Evolutionary conservation across 2,329 filamentous ascomycete species (phyloP), one percentile per base, ranked within the genome.

Genomic region (Ilyonectria mors-panacis): DNA sequence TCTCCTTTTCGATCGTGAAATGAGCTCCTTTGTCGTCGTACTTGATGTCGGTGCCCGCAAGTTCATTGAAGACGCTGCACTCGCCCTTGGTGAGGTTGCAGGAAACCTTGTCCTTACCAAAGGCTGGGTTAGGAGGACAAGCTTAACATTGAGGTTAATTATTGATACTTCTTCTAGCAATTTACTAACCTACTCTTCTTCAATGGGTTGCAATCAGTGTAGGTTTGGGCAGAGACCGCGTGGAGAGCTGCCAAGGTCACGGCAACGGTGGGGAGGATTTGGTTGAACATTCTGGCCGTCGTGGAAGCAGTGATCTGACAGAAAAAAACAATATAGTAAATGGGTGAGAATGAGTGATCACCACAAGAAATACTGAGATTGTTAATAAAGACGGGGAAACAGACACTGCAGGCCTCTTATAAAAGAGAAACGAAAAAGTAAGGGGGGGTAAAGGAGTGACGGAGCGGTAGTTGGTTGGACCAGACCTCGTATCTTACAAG

Each of bases 81-180:
- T 83, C 77, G 63, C 93, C 92, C 78, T 91, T 85, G 66, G 89
- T 92, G 84, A 97, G 95, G 84, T 97, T 93, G 78, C 94, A 90
- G 66, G 75, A 73, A 59, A 82, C 73, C 26, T 61, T 68, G 53
- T 80, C 83, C 83, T 79, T 90, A 61, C 93, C 94, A 9, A 97
- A 85, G 10, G 94, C 95, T 64, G 92, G 87, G 78, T 97, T 87
- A 65, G 92, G 80, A 59, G 92, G 88, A 83, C 95, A 98, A 35
- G 76, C 86, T 88, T 56, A 13, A 4, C 3, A 21, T 44, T 19
- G 19, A 3, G 23, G 26, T 10, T 8, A 44, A 37, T 26, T 45
- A 13, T 35, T 15, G 12, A 4, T 19, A 6, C 53, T 33, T 30
- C 12, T 53, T 10, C 12, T 9, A 17, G 4, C n/a, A 9, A 12